These are phyloP conservation scores for Erodium texanum DNA, from an alignment of 441 rosid genomes.

Conservation along the genomic window DNA sequence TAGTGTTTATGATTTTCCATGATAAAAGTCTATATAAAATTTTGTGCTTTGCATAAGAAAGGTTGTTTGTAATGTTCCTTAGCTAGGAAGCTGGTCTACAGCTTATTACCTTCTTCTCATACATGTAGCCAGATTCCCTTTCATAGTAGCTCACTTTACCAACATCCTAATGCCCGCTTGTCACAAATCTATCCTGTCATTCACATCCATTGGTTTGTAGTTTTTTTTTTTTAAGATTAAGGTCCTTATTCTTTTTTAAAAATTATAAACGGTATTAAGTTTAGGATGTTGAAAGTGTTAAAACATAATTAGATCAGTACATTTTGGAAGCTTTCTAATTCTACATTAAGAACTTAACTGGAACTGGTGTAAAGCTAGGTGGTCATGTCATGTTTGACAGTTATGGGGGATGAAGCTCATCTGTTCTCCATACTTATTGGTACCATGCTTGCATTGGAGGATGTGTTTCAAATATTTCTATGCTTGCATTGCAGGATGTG, in stretches of 20 bases:
- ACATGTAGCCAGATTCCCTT: not conserved
- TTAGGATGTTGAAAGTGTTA: not conserved
- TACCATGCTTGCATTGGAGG: not conserved
- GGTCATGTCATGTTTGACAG: not conserved
- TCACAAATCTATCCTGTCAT: not conserved
- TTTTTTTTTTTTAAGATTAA: not conserved
- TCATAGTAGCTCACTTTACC: not conserved
- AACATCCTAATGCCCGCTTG: not conserved
- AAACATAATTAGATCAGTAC: not conserved
- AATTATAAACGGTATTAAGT: not conserved
- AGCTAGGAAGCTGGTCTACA: not conserved
- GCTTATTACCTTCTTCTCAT: not conserved
- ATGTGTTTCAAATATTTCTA: not conserved
- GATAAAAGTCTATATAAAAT: not conserved
- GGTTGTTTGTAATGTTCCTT: not conserved
- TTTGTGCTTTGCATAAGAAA: not conserved
- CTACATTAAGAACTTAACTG: not conserved
- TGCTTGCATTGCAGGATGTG: not conserved
- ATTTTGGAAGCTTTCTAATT: not conserved
- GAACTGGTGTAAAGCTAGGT: not conserved
- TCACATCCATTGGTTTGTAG: not conserved
- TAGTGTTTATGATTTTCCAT: not conserved
- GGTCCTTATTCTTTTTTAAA: not conserved
- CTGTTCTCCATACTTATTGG: conserved; percentile 6
- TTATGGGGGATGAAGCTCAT: conserved; percentile 7